phyloP scores from a whole-genome alignment of 306 rosid genomes.

The Medicago ruthenica region DNA sequence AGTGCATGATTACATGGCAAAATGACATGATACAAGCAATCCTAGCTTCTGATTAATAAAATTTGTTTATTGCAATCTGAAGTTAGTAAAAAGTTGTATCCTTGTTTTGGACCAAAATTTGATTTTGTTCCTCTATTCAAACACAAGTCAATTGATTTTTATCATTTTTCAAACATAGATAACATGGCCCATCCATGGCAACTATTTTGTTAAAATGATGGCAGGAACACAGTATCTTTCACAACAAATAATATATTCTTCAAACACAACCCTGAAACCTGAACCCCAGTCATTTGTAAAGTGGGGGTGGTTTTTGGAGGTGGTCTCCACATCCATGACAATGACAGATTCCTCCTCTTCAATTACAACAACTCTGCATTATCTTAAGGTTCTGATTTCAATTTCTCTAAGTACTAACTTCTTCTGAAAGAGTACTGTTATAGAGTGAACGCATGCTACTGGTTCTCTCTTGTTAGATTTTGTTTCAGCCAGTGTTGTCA shows the following conservation, averaged over 20 bases:
- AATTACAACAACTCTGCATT: too few relatives aligned
- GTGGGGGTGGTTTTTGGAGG: too few relatives aligned
- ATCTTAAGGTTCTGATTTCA: too few relatives aligned
- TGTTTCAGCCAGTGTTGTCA: not conserved
- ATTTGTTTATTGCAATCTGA: slow-evolving; percentile 10
- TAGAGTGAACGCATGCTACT: not conserved
- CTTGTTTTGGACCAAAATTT: not conserved
- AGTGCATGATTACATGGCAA: slow-evolving; percentile 15
- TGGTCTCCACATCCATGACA: too few relatives aligned
- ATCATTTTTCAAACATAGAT: slow-evolving; percentile 13
- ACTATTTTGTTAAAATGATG: slow-evolving; percentile 12
- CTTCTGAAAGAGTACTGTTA: too few relatives aligned
- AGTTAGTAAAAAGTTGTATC: not conserved
- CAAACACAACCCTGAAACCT: slow-evolving; percentile 3
- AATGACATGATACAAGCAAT: slow-evolving; percentile 5
- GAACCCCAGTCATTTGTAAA: not conserved
- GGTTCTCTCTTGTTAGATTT: not conserved
- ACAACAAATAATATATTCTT: not conserved
- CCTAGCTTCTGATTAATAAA: slow-evolving; percentile 27
- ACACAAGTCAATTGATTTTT: slow-evolving; percentile 20
- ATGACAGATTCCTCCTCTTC: too few relatives aligned
- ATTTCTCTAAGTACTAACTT: too few relatives aligned
- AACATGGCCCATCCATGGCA: slow-evolving; percentile 3
- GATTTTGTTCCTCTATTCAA: slow-evolving; percentile 4
- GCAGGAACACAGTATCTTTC: too few relatives aligned